Percentiles rank a stretch among this genome's conserved stretches.
These are phyloP conservation scores for Russula brevipes DNA, from an alignment of 768 basidiomycete species.

Conservation along the genomic window DNA sequence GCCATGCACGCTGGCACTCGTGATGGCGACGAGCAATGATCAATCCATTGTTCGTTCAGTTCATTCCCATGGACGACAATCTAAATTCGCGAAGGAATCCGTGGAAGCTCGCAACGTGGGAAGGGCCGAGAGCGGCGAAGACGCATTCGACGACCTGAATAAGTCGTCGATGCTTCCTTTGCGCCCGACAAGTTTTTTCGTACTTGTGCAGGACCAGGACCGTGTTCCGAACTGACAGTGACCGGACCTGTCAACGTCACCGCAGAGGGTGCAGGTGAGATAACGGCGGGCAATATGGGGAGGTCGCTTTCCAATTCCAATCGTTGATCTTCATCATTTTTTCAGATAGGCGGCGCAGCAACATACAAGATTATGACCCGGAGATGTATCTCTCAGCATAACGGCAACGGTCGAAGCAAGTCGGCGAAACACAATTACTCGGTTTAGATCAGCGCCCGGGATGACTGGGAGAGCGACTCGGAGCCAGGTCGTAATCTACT, in stretches of 20 bases:
- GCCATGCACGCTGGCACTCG: constrained; percentile 2
- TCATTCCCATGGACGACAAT: constrained; percentile 14
- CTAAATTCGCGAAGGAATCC: constrained; percentile 1
- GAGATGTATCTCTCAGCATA: not conserved
- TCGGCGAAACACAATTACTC: not conserved
- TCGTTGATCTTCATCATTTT: constrained; percentile 1
- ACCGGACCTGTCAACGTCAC: constrained; percentile 7
- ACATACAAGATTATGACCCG: not conserved
- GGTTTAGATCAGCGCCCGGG: constrained; percentile 6
- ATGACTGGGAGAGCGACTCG: not conserved
- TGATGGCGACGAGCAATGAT: not conserved
- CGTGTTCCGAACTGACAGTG: not conserved
- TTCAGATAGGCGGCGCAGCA: not conserved
- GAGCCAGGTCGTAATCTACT: not conserved
- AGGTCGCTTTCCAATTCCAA: not conserved
- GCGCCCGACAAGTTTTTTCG: not conserved
- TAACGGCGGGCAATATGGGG: not conserved
- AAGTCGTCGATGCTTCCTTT: not conserved
- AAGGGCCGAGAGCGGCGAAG: constrained; percentile 10
- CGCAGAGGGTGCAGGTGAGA: not conserved
- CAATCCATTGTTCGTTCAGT: too few species aligned
- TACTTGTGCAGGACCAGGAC: not conserved
- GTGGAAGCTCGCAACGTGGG: constrained; percentile 7
- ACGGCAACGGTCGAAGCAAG: not conserved
- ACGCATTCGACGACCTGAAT: not conserved